Percentiles rank a stretch among this genome's conserved stretches.
phyloP scores from a whole-genome alignment of 2,329 filamentous ascomycete species.

The Xylariaceae sp. region DNA sequence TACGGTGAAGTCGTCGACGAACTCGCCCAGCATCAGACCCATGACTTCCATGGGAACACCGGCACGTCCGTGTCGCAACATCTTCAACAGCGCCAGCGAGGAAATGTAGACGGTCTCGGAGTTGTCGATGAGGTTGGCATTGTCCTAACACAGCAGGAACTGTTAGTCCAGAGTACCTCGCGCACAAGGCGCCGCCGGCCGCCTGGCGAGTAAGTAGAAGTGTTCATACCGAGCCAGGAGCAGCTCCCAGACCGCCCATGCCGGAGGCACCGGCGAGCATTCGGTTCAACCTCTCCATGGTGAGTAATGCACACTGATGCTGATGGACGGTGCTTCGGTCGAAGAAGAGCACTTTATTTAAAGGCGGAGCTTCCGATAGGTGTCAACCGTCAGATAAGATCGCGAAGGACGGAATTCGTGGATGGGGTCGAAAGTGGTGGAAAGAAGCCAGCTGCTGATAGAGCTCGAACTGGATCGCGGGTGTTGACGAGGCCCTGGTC shows the following conservation, averaged over 20 bases:
- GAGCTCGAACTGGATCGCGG: constrained; percentile 9
- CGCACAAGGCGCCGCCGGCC: not conserved
- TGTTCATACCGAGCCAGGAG: constrained; percentile 52
- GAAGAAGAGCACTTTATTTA: too few relatives aligned
- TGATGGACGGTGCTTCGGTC: too few relatives aligned
- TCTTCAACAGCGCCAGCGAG: constrained; percentile 92
- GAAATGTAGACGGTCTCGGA: constrained; percentile 99
- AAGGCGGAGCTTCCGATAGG: too few relatives aligned
- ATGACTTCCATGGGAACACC: constrained; percentile 99
- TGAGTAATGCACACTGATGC: constrained; percentile 22
- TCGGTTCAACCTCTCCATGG: constrained; percentile 86
- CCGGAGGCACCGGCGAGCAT: constrained; percentile 69
- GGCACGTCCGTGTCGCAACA: constrained; percentile 93
- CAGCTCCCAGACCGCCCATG: constrained; percentile 55
- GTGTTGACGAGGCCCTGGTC: constrained; percentile 18
- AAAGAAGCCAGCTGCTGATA: constrained; percentile 7
- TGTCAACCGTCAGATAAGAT: too few relatives aligned
- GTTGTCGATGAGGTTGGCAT: constrained; percentile 89
- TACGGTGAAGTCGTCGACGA: constrained; percentile 98
- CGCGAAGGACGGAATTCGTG: constrained; percentile 2
- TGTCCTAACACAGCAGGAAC: constrained; percentile 57
- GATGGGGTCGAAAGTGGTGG: constrained; percentile 2
- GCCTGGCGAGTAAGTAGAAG: not conserved
- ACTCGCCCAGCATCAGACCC: constrained; percentile 97
- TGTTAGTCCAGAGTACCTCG: too few relatives aligned